Percentiles rank a stretch among this genome's conserved stretches.
Evolutionary conservation across 1,139 yeast species (phyloP).

Genomic region (Casaregolazyma lundiana): DNA sequence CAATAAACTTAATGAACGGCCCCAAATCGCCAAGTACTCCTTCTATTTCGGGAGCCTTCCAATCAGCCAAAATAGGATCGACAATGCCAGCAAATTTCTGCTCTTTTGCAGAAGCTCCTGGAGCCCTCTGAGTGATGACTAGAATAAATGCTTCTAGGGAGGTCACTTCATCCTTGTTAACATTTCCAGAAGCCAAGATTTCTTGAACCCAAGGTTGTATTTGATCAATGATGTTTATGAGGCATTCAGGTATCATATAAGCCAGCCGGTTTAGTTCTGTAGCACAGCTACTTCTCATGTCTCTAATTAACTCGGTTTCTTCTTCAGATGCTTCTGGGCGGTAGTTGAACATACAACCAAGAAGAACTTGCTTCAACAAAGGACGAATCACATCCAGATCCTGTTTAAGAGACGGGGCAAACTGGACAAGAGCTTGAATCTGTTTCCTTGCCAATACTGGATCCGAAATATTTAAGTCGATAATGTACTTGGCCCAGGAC

Average conservation of each 20-base stretch:
- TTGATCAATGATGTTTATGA: constrained; percentile 74
- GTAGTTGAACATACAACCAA: constrained; percentile 81
- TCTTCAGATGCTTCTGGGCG: constrained; percentile 63
- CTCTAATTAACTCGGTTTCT: constrained; percentile 75
- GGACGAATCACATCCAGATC: constrained; percentile 65
- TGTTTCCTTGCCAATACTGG: constrained; percentile 81
- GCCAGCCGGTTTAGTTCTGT: constrained; percentile 92
- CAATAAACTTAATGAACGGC: constrained; percentile 97
- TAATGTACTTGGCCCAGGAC: constrained; percentile 67
- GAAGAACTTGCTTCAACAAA: constrained; percentile 79
- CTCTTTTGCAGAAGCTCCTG: constrained; percentile 57
- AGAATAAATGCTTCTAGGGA: constrained; percentile 88
- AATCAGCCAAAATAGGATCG: constrained; percentile 85
- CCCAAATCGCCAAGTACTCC: constrained; percentile 84
- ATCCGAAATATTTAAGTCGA: constrained; percentile 70
- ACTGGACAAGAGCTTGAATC: constrained; percentile 91
- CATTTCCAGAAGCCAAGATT: constrained; percentile 62
- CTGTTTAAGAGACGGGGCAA: constrained; percentile 86
- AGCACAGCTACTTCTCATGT: constrained; percentile 87
- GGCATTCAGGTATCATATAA: constrained; percentile 86
- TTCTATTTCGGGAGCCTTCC: constrained; percentile 90
- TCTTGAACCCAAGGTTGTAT: constrained; percentile 75
- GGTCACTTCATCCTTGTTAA: constrained; percentile 87
- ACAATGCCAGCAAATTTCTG: constrained; percentile 81
- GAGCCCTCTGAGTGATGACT: constrained; percentile 84